Base-by-base conservation (phyloP, 2,329 filamentous ascomycete genomes). In the Stemphylium beticola region DNA sequence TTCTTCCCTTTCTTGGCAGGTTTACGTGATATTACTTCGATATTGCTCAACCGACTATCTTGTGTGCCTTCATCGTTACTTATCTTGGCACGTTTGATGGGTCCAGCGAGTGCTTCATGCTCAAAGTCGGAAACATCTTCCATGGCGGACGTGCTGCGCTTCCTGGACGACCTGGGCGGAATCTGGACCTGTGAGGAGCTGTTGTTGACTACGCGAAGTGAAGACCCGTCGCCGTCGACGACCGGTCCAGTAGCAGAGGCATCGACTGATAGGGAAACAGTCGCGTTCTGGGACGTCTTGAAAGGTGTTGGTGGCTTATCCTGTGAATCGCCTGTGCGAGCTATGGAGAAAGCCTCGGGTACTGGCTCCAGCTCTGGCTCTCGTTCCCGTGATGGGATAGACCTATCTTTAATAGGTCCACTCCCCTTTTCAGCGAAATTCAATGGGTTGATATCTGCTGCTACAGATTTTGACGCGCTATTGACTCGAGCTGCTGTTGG, bases 401-500 rank as follows among this genome's bases (percentile, higher is more conserved):
- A 26, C 11, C 40, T 49, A 4, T 61, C 33, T 7, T 47, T 37
- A 2, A 43, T 26, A 2, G 43, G 22, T 10, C 48, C 49, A 3
- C 17, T 26, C 9, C 14, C n/a, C 45, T 45, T 7, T 40, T 55
- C 20, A 11, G 17, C 11, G 22, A 48, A 38, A 7, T 53, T n/a
- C 5, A 38, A 37, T n/a, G 50, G 43, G 7, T 42, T 24, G 26
- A 37, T 20, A 39, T 56, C 38, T 18, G 33, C 38, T n/a, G 39
- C n/a, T 7, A 40, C 11, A 4, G 40, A 47, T 4, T 54, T 53
- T 12, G 34, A 31, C 11, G 34, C 9, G 5, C 47, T 49, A 12
- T 52, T 49, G 29, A 59, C 40, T 22, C 69, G 65, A 41, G 59
- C 46, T 39, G 57, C 51, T 3, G 67, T 69, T 6, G 72, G 72